Evolutionary conservation across 768 basidiomycete species (phyloP).

Genomic region (Leccinum boreale): DNA sequence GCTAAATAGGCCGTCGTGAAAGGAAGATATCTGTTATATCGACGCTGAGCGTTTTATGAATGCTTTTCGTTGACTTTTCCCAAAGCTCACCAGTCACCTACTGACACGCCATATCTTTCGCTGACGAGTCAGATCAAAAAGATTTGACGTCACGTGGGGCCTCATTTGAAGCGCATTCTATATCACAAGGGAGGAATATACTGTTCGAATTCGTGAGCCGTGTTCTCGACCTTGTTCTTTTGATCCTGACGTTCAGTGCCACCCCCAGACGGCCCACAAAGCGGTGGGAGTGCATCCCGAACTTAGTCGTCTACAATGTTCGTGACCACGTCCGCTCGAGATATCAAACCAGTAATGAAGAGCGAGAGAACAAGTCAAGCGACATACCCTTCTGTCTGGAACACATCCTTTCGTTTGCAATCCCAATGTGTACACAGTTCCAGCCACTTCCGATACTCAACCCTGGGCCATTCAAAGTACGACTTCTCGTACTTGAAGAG

Average conservation of each 20-base stretch:
- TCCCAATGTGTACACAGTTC: conserved; percentile 18
- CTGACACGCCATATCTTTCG: no score
- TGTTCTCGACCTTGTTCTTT: conserved; percentile 27
- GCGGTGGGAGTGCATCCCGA: conserved; percentile 18
- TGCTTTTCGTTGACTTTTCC: no score
- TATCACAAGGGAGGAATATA: conserved; percentile 20
- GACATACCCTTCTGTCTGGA: conserved; percentile 7
- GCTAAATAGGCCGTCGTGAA: no score
- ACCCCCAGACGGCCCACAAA: conserved; percentile 6
- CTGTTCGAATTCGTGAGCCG: conserved; percentile 18
- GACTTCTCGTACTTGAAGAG: conserved; percentile 22
- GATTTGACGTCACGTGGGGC: no score
- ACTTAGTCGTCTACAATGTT: conserved; percentile 23
- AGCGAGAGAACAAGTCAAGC: background rate
- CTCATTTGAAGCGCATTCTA: no score
- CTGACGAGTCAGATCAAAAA: no score
- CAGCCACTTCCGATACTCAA: conserved; percentile 17
- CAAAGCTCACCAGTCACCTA: no score
- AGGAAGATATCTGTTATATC: no score
- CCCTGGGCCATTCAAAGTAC: conserved; percentile 13
- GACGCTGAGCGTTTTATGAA: no score
- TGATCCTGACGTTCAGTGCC: conserved; percentile 18
- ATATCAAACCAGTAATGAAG: background rate
- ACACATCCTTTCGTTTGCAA: conserved; percentile 12
- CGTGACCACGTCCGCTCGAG: conserved; percentile 11